phyloP scores from a whole-genome alignment of 2,329 filamentous ascomycete genomes.

The Zasmidium cellare region DNA sequence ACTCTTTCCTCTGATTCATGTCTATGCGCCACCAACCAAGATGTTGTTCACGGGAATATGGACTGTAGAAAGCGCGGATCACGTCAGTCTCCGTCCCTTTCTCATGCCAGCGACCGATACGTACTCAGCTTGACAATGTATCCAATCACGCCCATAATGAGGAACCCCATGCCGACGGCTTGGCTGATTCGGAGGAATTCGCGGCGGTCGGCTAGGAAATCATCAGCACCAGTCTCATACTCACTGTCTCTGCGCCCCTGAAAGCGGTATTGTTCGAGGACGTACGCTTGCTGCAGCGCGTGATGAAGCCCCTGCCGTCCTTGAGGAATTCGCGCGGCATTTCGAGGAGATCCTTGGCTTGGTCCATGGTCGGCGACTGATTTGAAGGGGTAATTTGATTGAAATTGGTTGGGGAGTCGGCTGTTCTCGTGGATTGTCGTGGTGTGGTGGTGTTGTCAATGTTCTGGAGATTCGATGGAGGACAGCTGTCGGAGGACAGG shows the following conservation, averaged over 20 bases:
- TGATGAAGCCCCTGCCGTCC: conserved; percentile 52
- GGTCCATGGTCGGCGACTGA: conserved; percentile 45
- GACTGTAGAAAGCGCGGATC: conserved; percentile 42
- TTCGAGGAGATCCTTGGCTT: conserved; percentile 70
- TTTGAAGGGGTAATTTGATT: neutral
- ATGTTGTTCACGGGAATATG: conserved; percentile 72
- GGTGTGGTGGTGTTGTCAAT: neutral
- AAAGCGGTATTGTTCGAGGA: conserved; percentile 5
- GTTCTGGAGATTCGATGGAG: conserved; percentile 8
- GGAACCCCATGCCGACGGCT: conserved; percentile 68
- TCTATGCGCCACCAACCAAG: conserved; percentile 64
- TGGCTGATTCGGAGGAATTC: conserved; percentile 62
- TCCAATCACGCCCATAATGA: conserved; percentile 70
- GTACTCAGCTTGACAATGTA: conserved; percentile 70
- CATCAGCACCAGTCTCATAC: too few species aligned
- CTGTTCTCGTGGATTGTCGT: too few species aligned
- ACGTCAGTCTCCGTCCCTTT: conserved; percentile 2
- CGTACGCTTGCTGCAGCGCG: conserved; percentile 51
- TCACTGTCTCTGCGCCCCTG: conserved; percentile 3
- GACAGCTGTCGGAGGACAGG: conserved; percentile 9
- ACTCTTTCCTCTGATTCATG: neutral
- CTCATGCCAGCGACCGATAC: conserved; percentile 2
- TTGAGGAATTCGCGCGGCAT: conserved; percentile 65
- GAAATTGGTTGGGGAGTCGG: neutral
- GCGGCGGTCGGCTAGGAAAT: conserved; percentile 53